Percentiles rank a stretch among this genome's conserved stretches.
Evolutionary conservation across 2,329 filamentous ascomycete genomes (phyloP).

Genomic region (Hymenotorrendiella dingleyae): DNA sequence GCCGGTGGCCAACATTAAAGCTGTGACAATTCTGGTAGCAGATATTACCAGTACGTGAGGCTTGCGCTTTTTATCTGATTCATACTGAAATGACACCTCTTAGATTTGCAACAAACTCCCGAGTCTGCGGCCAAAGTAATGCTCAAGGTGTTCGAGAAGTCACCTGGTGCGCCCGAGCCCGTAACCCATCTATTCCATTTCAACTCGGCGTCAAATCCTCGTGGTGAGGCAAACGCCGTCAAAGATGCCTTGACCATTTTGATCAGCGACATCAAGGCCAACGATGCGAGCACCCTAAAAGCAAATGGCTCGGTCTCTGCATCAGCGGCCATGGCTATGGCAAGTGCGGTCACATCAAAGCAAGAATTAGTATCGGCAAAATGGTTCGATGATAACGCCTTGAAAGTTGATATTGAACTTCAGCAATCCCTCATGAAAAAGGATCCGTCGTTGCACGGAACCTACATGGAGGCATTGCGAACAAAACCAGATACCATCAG

Average conservation of each 20-base stretch:
- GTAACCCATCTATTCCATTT: conserved; percentile 83
- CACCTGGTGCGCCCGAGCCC: conserved; percentile 50
- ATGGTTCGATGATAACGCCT: conserved; percentile 74
- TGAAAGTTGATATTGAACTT: conserved; percentile 73
- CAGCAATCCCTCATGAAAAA: conserved; percentile 86
- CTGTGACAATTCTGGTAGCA: conserved; percentile 63
- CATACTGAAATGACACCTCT: conserved; percentile 16
- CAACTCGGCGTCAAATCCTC: conserved; percentile 68
- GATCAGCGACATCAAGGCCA: conserved; percentile 52
- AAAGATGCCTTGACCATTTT: conserved; percentile 75
- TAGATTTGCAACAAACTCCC: conserved; percentile 92
- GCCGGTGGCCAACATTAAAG: conserved; percentile 56
- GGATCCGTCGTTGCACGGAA: conserved; percentile 68
- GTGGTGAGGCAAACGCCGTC: conserved; percentile 77
- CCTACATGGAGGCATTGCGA: conserved; percentile 77
- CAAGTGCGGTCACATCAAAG: conserved; percentile 57
- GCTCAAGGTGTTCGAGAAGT: conserved; percentile 81
- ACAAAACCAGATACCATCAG: conserved; percentile 82
- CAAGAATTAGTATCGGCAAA: conserved; percentile 42
- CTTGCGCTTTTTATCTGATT: conserved; percentile 5
- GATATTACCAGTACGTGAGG: conserved; percentile 71
- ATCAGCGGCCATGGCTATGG: conserved; percentile 72
- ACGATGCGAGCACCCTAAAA: conserved; percentile 30
- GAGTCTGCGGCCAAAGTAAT: conserved; percentile 85
- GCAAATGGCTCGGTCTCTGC: conserved; percentile 35